Conservation (phyloP, 352 stramenopile genomes). For the Globisporangium spinosum region DNA sequence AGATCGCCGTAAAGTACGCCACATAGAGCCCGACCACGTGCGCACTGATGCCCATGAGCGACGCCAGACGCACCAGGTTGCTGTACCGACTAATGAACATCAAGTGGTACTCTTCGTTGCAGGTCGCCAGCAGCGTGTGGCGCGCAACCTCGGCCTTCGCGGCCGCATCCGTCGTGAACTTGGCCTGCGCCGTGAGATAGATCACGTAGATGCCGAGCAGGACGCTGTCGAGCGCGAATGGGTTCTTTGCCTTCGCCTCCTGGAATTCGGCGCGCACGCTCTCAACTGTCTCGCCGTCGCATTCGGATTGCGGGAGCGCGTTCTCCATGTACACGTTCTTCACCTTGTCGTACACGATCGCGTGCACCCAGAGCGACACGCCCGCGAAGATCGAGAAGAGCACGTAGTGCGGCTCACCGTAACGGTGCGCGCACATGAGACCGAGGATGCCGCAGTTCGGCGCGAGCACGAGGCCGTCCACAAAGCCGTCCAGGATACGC, state of each 20-base stretch:
- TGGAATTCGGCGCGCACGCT: constrained; percentile 70
- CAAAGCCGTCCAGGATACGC: constrained; percentile 74
- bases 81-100: constrained; percentile 57
- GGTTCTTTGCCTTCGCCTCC: constrained; percentile 57
- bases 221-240: constrained; percentile 59
- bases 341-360: constrained; percentile 83
- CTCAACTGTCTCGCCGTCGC: constrained; percentile 74
- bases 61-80: constrained; percentile 62
- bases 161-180: constrained; percentile 62
- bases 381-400: constrained; percentile 48
- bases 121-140: constrained; percentile 54
- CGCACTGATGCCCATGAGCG: constrained; percentile 79
- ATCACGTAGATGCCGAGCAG: constrained; percentile 77
- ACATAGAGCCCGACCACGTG: constrained; percentile 73
- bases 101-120: constrained; percentile 56
- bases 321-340: constrained; percentile 90
- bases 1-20: constrained; percentile 63
- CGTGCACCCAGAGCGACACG: constrained; percentile 76
- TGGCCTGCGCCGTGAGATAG: constrained; percentile 62
- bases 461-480: constrained; percentile 70
- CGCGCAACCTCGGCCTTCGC: constrained; percentile 56
- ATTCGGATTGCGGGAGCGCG: constrained; percentile 69
- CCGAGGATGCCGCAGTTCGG: constrained; percentile 71
- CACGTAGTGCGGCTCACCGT: constrained; percentile 46
- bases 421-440: constrained; percentile 50